Conservation (phyloP, 768 basidiomycete genomes). For the Naganishia randhawae region DNA sequence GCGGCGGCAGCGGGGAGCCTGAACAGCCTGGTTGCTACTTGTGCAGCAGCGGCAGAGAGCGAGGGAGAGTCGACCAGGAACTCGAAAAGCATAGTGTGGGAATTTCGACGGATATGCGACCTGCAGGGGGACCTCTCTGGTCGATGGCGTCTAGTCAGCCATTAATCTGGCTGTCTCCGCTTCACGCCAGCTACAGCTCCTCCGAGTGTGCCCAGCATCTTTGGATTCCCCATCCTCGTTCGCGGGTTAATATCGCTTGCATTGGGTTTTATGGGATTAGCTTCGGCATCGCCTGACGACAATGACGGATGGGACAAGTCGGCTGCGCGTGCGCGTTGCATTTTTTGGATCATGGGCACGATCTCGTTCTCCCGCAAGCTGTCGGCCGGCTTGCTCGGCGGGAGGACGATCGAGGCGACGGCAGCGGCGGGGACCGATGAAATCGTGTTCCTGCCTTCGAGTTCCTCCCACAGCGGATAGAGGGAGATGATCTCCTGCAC, state of each 20-base stretch:
- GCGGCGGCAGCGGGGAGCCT: too few relatives aligned
- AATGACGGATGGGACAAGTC: neutral
- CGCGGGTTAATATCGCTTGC: too few relatives aligned
- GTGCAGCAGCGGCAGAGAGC: too few relatives aligned
- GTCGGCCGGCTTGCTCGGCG: neutral
- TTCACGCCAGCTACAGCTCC: neutral
- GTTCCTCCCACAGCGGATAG: slow-evolving; percentile 76
- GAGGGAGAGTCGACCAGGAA: too few relatives aligned
- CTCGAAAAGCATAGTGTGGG: too few relatives aligned
- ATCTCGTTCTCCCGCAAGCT: slow-evolving; percentile 8
- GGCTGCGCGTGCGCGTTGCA: slow-evolving; percentile 3
- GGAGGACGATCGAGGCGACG: neutral
- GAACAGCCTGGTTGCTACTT: too few relatives aligned
- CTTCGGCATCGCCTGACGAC: neutral
- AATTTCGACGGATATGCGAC: too few relatives aligned
- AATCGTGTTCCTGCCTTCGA: slow-evolving; percentile 7
- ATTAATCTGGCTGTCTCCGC: neutral
- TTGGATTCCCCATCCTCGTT: neutral
- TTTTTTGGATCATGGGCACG: slow-evolving; percentile 12
- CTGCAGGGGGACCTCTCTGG: too few relatives aligned
- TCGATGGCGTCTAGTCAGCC: too few relatives aligned
- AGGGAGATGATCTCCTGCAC: slow-evolving; percentile 85
- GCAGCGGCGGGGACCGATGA: too few relatives aligned
- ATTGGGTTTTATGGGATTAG: neutral
- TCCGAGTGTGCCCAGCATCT: neutral